phyloP scores from a whole-genome alignment of 2,329 filamentous ascomycete species.

The Helotiales sp. region DNA sequence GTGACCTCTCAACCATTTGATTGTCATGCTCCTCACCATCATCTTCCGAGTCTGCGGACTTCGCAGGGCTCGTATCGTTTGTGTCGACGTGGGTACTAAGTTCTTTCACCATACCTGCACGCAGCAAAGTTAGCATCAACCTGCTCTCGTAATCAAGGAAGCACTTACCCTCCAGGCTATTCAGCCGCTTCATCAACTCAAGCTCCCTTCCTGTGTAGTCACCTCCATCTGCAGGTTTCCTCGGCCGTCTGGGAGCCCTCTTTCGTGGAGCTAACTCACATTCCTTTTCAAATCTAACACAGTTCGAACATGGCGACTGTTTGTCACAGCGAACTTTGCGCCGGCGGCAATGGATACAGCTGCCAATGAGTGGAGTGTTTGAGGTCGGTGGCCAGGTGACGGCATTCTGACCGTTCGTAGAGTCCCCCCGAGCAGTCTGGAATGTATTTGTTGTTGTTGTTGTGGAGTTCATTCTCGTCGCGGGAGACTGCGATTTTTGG shows the following conservation, averaged over 20 bases:
- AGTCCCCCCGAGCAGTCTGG: neutral
- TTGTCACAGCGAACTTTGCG: slow-evolving; percentile 18
- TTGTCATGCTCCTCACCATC: neutral
- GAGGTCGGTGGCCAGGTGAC: neutral
- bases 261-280: slow-evolving; percentile 19
- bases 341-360: slow-evolving; percentile 17
- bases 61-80: neutral
- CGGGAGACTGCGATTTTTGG: neutral
- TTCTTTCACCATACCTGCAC: slow-evolving; percentile 7
- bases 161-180: slow-evolving; percentile 12
- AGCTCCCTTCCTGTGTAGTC: slow-evolving; percentile 8
- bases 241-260: slow-evolving; percentile 12
- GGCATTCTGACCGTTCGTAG: neutral
- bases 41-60: neutral
- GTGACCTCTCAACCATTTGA: neutral
- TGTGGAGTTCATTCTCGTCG: neutral
- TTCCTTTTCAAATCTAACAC: slow-evolving; percentile 11
- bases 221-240: slow-evolving; percentile 2
- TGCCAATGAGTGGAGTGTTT: neutral
- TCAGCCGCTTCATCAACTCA: slow-evolving; percentile 16
- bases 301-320: slow-evolving; percentile 16
- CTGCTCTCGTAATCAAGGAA: neutral
- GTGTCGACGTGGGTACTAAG: neutral
- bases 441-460: neutral
- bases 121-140: neutral